A percentile compares a stretch with the other conserved stretches of the same genome.
These are phyloP conservation scores for Firmiana major DNA, from an alignment of 345 rosid species.

Conservation along the genomic window DNA sequence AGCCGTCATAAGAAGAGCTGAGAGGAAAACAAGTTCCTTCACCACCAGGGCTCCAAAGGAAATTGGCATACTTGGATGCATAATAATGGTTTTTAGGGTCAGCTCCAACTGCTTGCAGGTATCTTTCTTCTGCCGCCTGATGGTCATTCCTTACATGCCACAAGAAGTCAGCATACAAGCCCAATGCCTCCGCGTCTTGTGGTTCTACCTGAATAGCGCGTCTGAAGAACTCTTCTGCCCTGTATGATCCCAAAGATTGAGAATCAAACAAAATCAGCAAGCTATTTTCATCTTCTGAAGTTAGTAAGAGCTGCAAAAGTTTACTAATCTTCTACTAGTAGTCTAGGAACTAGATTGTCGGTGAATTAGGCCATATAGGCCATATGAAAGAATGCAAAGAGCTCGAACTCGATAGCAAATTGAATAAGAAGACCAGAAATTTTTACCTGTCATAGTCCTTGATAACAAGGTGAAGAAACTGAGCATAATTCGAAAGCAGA, in stretches of 20 bases:
- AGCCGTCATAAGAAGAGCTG: not conserved
- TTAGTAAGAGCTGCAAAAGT: not conserved
- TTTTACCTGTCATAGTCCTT: slow-evolving; percentile 59
- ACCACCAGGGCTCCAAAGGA: slow-evolving; percentile 73
- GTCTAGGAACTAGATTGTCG: not conserved
- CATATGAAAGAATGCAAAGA: not conserved
- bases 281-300: not conserved
- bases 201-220: slow-evolving; percentile 51
- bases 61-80: slow-evolving; percentile 62
- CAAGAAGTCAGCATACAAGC: slow-evolving; percentile 61
- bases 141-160: slow-evolving; percentile 63
- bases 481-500: slow-evolving; percentile 66
- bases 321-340: not conserved
- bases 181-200: slow-evolving; percentile 54
- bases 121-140: slow-evolving; percentile 41
- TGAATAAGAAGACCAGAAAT: not conserved
- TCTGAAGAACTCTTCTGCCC: slow-evolving; percentile 74
- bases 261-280: not conserved
- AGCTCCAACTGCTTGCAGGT: slow-evolving; percentile 1
- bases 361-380: not conserved
- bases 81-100: slow-evolving; percentile 46
- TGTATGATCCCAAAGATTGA: slow-evolving; percentile 6
- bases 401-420: too few species aligned
- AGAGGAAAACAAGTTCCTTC: slow-evolving; percentile 68
- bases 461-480: slow-evolving; percentile 53